Conservation (phyloP, 73 alveolate species). For the Paraurostyla sp. region DNA sequence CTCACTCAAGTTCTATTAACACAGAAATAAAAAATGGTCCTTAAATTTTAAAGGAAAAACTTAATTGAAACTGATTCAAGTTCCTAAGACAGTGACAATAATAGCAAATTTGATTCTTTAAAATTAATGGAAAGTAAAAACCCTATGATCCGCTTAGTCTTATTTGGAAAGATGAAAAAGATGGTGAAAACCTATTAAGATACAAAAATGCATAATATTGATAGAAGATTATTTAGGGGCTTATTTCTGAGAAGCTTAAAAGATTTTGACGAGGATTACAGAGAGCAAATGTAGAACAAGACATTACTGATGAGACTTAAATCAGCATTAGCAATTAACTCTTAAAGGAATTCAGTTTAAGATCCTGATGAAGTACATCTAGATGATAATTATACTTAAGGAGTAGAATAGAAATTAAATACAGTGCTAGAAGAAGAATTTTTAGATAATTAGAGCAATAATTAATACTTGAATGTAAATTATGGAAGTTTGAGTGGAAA, state of each 20-base stretch:
- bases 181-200: slow-evolving; percentile 4
- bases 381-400: no score
- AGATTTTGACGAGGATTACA: slow-evolving; percentile 49
- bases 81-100: neutral
- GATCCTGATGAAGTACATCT: no score
- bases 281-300: neutral
- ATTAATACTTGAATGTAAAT: no score
- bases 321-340: no score
- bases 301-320: neutral
- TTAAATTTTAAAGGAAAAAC: neutral
- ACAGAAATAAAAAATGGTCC: neutral
- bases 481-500: no score
- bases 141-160: slow-evolving; percentile 7
- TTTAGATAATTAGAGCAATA: no score
- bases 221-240: slow-evolving; percentile 19
- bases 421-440: no score
- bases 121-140: slow-evolving; percentile 13
- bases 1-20: neutral
- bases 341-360: no score
- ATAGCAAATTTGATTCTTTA: neutral
- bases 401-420: no score
- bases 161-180: slow-evolving; percentile 24
- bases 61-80: neutral
- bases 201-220: neutral
- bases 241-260: slow-evolving; percentile 29